Evolutionary conservation across 768 basidiomycete genomes (phyloP), one percentile per base, ranked within the genome.

Genomic region (Mycena sanguinolenta): DNA sequence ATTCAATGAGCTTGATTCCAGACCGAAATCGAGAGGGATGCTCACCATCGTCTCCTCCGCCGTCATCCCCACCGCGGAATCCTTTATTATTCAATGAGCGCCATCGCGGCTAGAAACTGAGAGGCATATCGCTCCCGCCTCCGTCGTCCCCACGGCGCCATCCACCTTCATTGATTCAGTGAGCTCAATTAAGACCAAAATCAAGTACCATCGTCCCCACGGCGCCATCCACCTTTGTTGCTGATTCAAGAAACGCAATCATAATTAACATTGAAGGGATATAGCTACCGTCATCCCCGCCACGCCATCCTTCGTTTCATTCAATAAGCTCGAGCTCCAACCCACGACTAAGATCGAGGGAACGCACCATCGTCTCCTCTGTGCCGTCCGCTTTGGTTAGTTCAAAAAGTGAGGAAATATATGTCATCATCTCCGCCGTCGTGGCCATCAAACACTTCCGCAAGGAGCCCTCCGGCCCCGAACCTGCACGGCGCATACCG

Each of bases 401-500:
- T 17, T 44, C 42, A 17, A 44, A 44, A 44, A 16, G 10, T 38
- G 36, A 38, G 14, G 36, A 14, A 38, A 38, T 38, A 7, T 7
- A 7, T 7, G 6, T 7, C 14, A 46, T 28, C 70, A 42, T 36
- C 62, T 14, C 52, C 68, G 25, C 53, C 64, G 25, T 63, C 61
- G 28, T 69, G 63, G 23, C 75, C 77, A 53, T 89, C 89, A 30
- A 89, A 68, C 0, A 86, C 88, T 52, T 89, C 83, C 42, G 75
- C 86, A 46, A 92, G 74, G 49, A 93, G 77, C 4, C 81, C 80
- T 66, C 92, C 92, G 44, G 88, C 19, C 83, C 91, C 74, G 87
- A 91, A 72, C 85, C 91, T 87, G 55, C 21, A 39, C 32, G 14
- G 10, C 23, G n/a, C n/a, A n/a, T n/a, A n/a, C n/a, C n/a, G n/a